Evolutionary conservation across 495 filamentous ascomycete species (phyloP), one percentile per base, ranked within the genome.

Genomic region (Xylaria grammica): DNA sequence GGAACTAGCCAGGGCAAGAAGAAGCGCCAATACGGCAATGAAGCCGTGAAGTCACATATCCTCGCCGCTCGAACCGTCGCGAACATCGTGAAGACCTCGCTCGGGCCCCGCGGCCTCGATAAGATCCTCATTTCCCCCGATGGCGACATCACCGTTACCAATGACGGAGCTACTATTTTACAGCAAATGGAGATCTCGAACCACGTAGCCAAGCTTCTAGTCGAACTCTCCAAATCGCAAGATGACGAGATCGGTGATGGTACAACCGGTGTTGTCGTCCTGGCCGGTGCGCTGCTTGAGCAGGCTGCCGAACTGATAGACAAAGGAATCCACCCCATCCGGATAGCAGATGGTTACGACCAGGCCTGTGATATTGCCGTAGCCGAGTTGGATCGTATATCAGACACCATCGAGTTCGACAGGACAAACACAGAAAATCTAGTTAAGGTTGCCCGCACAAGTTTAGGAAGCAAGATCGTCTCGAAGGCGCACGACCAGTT

Each of bases 91-190:
- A 97, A 96, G 82, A 94, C 92, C 67, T 99, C 95, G 72, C 81
- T 99, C 76, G 95, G 95, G 50, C 95, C 95, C 60, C 90, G 96
- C 69, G 95, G 95, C 60, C 87, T 99, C 70, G 95, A 99, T 83
- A 99, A 99, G 82, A 99, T 99, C 72, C 84, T 99, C 67, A 99
- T 99, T 70, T 99, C 95, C 48, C 92, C 95, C 32, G 95, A 99
- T 77, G 95, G 95, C 74, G 95, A 98, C 79, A 99, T 99, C 76
- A 99, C 95, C 45, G 94, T 99, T 50, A 99, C 95, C 62, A 99
- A 99, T 75, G 95, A 99, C 83, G 95, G 95, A 72, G 95, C 95
- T 60, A 99, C 95, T 6, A 99, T 99, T 67, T 82, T 99, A 63
- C 86, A 89, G 66, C 95, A 97, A 87, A 99, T 99, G 95, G 95